These are phyloP conservation scores for Oryza longistaminata DNA, from an alignment of 176 grass and related monocot genomes.

Conservation along the genomic window DNA sequence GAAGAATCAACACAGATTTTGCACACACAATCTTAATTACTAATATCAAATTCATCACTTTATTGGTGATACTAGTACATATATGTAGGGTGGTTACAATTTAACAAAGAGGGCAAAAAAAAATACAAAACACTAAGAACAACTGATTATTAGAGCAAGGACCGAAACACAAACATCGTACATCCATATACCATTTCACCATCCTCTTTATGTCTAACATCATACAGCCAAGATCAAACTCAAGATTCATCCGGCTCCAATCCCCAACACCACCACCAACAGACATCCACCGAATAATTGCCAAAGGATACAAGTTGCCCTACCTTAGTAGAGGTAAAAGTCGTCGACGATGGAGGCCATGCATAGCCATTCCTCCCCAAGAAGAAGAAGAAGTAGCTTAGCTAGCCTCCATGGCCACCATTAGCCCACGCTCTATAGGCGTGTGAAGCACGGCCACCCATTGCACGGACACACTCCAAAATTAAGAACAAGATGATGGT, in stretches of 20 bases:
- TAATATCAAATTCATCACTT: background rate
- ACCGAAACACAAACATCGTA: background rate
- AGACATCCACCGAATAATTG: constrained; percentile 42
- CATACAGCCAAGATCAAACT: background rate
- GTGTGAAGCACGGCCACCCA: constrained; percentile 7
- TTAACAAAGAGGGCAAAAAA: background rate
- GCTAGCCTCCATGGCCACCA: constrained; percentile 15
- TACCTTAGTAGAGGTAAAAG: constrained; percentile 50
- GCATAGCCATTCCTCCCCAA: constrained; percentile 28
- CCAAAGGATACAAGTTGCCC: constrained; percentile 92
- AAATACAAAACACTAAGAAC: background rate
- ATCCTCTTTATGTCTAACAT: background rate
- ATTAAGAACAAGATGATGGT: constrained; percentile 14
- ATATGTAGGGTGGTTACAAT: background rate
- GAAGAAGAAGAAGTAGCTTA: background rate
- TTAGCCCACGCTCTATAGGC: constrained; percentile 7
- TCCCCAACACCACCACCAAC: background rate
- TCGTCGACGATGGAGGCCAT: constrained; percentile 4
- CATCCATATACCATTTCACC: background rate
- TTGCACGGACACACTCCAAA: constrained; percentile 30
- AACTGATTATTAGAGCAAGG: background rate
- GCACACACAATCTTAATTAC: background rate
- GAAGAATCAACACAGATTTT: background rate
- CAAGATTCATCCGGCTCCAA: background rate
- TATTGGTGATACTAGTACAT: background rate